Conservation (phyloP, 2,329 filamentous ascomycete species). For the Colletotrichum paranaense region DNA sequence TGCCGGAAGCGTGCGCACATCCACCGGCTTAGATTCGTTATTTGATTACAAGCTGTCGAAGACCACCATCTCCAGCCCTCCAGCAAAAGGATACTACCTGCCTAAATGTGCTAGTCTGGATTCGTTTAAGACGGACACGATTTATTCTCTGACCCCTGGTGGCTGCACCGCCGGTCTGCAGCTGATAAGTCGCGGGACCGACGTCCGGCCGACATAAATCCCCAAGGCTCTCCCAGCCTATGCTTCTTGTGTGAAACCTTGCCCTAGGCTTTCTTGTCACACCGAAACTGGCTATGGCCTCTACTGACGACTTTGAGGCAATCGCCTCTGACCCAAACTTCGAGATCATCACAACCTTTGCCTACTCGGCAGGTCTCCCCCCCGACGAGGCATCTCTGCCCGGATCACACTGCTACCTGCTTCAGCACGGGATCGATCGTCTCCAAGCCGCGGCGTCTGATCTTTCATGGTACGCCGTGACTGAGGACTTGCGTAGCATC, state of each 20-base stretch:
- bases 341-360: conserved; percentile 9
- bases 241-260: not conserved
- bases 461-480: not conserved
- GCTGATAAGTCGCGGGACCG: not conserved
- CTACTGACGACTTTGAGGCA: not conserved
- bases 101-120: not conserved
- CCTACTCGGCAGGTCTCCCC: not conserved
- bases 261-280: not conserved
- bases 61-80: not conserved
- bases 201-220: not conserved
- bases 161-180: not conserved
- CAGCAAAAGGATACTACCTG: not conserved
- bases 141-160: not conserved
- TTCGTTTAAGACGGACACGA: not conserved
- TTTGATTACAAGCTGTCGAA: not conserved
- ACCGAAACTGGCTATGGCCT: not conserved
- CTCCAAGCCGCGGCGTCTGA: not conserved
- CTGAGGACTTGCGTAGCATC: not conserved
- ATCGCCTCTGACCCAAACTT: not conserved
- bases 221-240: not conserved
- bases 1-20: not conserved
- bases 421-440: not conserved
- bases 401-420: not conserved
- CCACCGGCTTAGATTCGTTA: not conserved
- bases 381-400: not conserved